Evolutionary conservation across 192 early-diverging fungal species (phyloP), one percentile per base, ranked within the genome.

Genomic region (Chytriomyces sp.): DNA sequence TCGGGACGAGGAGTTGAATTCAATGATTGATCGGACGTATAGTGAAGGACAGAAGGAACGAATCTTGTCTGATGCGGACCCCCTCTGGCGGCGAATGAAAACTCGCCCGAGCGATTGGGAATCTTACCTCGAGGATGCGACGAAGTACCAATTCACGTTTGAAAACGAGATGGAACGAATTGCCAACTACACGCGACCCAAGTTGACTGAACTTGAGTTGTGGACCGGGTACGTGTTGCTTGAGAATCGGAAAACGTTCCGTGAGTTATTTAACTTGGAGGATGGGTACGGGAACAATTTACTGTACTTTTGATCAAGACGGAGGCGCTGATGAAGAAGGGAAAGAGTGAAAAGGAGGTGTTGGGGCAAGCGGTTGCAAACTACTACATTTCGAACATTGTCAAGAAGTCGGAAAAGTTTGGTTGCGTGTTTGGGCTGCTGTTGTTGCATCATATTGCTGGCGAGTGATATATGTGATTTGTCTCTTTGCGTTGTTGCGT

Each of bases 351-450:
- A 28, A 48, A 24, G 23, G 71, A 61, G 18, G 47, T 75, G 7
- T 8, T 26, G 13, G 73, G 47, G 20, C 46, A 65, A 16, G 63
- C 62, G 5, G 61, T 43, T 3, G 73, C 73, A 7, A 65, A 57
- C 53, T 75, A 75, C 66, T 75, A 75, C 61, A 48, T 75, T 45
- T 75, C 73, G 18, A 75, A 75, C 60, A 28, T 75, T 10, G 73
- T 75, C 11, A 75, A 75, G 45, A 3, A 10, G 18, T 16, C 16
- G 28, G 61, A 28, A 24, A 23, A 50, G 45, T 64, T 9, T 66
- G 73, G 73, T 10, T 60, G 26, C 44, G 73, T 75, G 26, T 75
- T 75, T 66, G 73, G 73, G 46, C 66, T 65, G 16, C 16, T 75
- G 47, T 28, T 75, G 18, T 65, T 75, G 26, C 73, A 66, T 44